A percentile compares a stretch with the other conserved stretches of the same genome.
Evolutionary conservation across 371 early-diverging fungal genomes (phyloP).

Genomic region (Blakeslea trispora): DNA sequence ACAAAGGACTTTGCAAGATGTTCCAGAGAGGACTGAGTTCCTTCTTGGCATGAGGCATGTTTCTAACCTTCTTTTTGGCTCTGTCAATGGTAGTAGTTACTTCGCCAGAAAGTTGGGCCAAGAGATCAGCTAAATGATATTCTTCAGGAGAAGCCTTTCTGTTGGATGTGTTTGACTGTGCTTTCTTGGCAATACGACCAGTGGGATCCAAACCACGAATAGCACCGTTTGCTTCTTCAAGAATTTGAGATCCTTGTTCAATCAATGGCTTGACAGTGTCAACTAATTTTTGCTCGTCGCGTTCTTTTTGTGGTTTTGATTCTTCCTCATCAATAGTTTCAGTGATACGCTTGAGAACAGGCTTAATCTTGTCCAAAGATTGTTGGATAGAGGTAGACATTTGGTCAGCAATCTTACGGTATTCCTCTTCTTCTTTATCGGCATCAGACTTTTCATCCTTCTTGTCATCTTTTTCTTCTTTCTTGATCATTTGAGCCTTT

Average conservation of each 20-base stretch:
- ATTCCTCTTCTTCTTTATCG: conserved; percentile 26
- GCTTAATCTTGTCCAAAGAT: conserved; percentile 33
- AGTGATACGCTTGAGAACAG: conserved; percentile 29
- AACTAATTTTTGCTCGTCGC: conserved; percentile 35
- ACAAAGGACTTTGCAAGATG: conserved; percentile 31
- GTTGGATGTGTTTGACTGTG: conserved; percentile 24
- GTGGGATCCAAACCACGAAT: conserved; percentile 33
- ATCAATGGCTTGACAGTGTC: conserved; percentile 31
- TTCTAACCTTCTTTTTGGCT: conserved; percentile 36
- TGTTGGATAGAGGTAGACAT: conserved; percentile 27
- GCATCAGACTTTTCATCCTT: conserved; percentile 18
- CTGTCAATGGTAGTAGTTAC: conserved; percentile 31
- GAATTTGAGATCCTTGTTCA: conserved; percentile 32
- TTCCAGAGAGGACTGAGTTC: conserved; percentile 33
- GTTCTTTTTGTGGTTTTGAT: conserved; percentile 28
- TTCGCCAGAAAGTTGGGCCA: conserved; percentile 34
- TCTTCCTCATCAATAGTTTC: conserved; percentile 31
- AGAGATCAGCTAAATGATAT: conserved; percentile 29
- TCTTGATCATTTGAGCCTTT: conserved; percentile 24
- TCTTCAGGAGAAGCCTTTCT: conserved; percentile 33
- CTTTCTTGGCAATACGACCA: conserved; percentile 30
- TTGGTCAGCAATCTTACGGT: conserved; percentile 25
- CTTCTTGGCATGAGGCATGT: conserved; percentile 35
- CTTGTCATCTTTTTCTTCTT: conserved; percentile 2
- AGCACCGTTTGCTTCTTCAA: conserved; percentile 33